Conservation (phyloP, 2,329 filamentous ascomycete species). For the Keithomyces neogunnii region DNA sequence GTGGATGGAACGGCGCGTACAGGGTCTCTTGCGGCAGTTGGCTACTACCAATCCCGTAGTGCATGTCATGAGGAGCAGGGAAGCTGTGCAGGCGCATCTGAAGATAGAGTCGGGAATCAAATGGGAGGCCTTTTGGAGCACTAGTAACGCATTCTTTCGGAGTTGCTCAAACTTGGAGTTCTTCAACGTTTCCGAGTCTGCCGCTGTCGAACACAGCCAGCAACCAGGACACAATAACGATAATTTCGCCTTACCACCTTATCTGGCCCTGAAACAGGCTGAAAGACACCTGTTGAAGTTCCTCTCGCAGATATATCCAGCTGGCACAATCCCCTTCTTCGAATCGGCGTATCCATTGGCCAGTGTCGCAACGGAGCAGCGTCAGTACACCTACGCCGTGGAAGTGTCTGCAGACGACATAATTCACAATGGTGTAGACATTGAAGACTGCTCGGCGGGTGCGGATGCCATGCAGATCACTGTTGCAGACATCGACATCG, state of each 20-base stretch:
- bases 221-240: not conserved
- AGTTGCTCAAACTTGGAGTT: constrained; percentile 68
- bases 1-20: constrained; percentile 57
- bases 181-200: constrained; percentile 60
- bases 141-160: constrained; percentile 50
- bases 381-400: constrained; percentile 59
- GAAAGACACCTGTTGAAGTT: constrained; percentile 65
- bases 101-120: constrained; percentile 46
- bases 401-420: constrained; percentile 51
- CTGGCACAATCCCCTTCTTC: constrained; percentile 45
- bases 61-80: constrained; percentile 57
- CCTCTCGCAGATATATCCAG: constrained; percentile 50
- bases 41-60: constrained; percentile 60
- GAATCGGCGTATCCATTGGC: constrained; percentile 60
- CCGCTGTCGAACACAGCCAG: constrained; percentile 10
- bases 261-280: constrained; percentile 58
- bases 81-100: constrained; percentile 57
- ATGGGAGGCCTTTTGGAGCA: constrained; percentile 48
- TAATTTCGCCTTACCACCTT: constrained; percentile 42
- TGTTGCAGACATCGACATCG: constrained; percentile 31
- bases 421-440: constrained; percentile 42
- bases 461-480: constrained; percentile 59
- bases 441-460: constrained; percentile 58
- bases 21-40: constrained; percentile 53
- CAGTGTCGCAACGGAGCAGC: constrained; percentile 48